These are phyloP conservation scores for Brettanomyces anomalus DNA, from an alignment of 805 yeast species.

Conservation along the genomic window DNA sequence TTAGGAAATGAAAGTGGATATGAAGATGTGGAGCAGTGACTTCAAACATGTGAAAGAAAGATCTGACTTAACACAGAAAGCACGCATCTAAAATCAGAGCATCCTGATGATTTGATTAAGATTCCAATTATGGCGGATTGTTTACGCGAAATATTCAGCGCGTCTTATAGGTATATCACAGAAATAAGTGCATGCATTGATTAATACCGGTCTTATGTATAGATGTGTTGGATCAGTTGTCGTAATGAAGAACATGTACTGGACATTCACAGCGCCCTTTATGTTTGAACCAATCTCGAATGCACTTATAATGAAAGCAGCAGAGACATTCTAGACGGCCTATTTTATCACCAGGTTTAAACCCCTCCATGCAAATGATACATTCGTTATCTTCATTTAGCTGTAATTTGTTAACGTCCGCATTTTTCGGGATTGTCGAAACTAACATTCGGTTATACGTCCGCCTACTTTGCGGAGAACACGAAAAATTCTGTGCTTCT, in stretches of 20 bases:
- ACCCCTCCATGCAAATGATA: constrained; percentile 87
- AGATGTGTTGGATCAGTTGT: constrained; percentile 1
- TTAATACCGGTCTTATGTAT: too few relatives aligned
- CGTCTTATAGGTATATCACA: too few relatives aligned
- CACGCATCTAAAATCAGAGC: too few relatives aligned
- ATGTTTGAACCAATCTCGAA: constrained; percentile 81
- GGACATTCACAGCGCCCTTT: constrained; percentile 87
- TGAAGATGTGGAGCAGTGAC: too few relatives aligned
- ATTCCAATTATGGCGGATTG: too few relatives aligned
- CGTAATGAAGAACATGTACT: constrained; percentile 49
- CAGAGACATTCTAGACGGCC: constrained; percentile 92
- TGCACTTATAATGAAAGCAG: constrained; percentile 86
- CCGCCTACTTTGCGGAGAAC: constrained; percentile 49
- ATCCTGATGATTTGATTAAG: too few relatives aligned
- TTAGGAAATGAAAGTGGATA: too few relatives aligned
- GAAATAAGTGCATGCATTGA: too few relatives aligned
- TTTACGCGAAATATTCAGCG: too few relatives aligned
- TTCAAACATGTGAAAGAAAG: too few relatives aligned
- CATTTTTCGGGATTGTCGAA: constrained; percentile 43
- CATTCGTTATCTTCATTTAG: constrained; percentile 59
- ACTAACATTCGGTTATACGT: constrained; percentile 78
- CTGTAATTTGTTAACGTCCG: constrained; percentile 12
- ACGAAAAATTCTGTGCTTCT: constrained; percentile 47
- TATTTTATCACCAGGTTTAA: constrained; percentile 77
- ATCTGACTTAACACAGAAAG: too few relatives aligned